A percentile compares a stretch with the other conserved stretches of the same genome.
Evolutionary conservation across 176 grass and related monocot genomes (phyloP).

Genomic region (Aegilops longissima): DNA sequence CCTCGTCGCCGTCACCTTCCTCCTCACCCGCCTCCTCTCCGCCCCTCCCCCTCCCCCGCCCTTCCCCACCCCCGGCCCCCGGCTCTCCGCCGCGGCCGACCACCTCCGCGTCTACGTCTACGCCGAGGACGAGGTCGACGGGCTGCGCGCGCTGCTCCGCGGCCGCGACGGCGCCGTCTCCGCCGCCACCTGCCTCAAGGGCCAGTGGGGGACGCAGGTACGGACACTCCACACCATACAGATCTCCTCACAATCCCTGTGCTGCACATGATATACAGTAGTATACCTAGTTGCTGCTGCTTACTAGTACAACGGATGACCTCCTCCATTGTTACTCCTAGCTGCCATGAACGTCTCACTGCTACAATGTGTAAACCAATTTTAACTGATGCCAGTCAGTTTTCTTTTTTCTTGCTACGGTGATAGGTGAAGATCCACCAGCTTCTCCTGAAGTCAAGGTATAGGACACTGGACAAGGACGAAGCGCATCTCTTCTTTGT

Average conservation of each 20-base stretch:
- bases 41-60: neutral
- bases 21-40: conserved; percentile 66
- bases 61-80: neutral
- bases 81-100: neutral
- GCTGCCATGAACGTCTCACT: neutral
- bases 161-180: conserved; percentile 57
- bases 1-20: conserved; percentile 64
- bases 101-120: conserved; percentile 85
- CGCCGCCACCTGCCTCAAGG: conserved; percentile 76
- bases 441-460: conserved; percentile 80
- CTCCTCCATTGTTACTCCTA: neutral
- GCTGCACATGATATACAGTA: neutral
- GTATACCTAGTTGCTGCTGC: neutral
- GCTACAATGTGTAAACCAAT: neutral
- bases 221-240: neutral
- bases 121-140: conserved; percentile 67
- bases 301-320: neutral
- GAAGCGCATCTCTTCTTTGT: conserved; percentile 91
- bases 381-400: neutral
- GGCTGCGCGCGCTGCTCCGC: conserved; percentile 66
- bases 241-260: neutral
- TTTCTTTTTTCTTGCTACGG: too few species aligned
- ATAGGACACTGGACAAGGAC: conserved; percentile 69
- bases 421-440: conserved; percentile 89
- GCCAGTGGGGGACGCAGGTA: conserved; percentile 97